phyloP scores from a whole-genome alignment of 2,329 filamentous ascomycete species.

The Peltaster fructicola region DNA sequence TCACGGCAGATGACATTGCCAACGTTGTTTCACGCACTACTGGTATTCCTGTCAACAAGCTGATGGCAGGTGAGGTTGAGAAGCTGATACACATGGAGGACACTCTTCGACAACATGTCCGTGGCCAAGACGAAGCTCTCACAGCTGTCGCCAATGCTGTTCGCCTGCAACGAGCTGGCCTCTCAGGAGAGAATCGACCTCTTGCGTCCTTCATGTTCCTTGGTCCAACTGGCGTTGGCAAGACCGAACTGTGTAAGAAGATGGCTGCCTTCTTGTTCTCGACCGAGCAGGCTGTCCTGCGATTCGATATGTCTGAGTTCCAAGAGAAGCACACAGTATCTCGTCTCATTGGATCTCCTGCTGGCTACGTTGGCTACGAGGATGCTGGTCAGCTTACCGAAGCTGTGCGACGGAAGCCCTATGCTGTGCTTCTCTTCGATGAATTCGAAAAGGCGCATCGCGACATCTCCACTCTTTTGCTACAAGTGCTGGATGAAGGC shows the following conservation, averaged over 20 bases:
- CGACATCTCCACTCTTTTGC: conserved; percentile 77
- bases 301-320: conserved; percentile 97
- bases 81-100: conserved; percentile 96
- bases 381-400: conserved; percentile 93
- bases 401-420: conserved; percentile 84
- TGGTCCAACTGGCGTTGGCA: conserved; percentile 88
- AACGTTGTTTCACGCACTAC: conserved; percentile 80
- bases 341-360: conserved; percentile 77
- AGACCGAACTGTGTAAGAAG: conserved; percentile 94
- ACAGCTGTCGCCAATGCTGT: conserved; percentile 84
- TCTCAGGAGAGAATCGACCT: conserved; percentile 81
- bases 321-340: conserved; percentile 95
- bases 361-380: conserved; percentile 91
- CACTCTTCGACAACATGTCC: conserved; percentile 61
- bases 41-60: conserved; percentile 79
- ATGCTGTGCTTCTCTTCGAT: conserved; percentile 86
- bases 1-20: conserved; percentile 90
- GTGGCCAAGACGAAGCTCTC: conserved; percentile 87
- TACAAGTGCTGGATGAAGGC: conserved; percentile 91
- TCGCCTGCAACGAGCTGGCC: conserved; percentile 76
- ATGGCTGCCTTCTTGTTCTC: conserved; percentile 87
- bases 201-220: conserved; percentile 95
- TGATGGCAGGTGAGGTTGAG: conserved; percentile 85
- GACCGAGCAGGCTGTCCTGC: conserved; percentile 73
- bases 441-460: conserved; percentile 96